Evolutionary conservation across 2,329 filamentous ascomycete genomes (phyloP).

Genomic region (Ascochyta pisi): DNA sequence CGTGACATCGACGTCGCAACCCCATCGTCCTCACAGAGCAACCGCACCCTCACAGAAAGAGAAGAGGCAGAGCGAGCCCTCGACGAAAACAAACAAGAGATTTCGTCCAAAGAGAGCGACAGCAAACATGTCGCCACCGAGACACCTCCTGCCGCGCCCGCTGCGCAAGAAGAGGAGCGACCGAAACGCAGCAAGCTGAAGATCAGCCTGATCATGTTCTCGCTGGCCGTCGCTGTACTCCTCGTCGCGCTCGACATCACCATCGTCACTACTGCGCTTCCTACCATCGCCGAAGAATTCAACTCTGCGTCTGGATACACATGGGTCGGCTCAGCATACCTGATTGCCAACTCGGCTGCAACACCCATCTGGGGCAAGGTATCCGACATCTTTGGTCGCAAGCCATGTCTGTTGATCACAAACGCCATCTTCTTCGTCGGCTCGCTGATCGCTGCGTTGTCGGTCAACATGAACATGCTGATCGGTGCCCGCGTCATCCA

Average conservation of each 20-base stretch:
- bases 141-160: slow-evolving; percentile 14
- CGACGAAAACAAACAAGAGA: slow-evolving; percentile 6
- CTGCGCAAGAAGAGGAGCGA: slow-evolving; percentile 33
- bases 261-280: slow-evolving; percentile 67
- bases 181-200: slow-evolving; percentile 49
- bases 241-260: slow-evolving; percentile 68
- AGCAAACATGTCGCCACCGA: slow-evolving; percentile 11
- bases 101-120: slow-evolving; percentile 3
- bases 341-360: slow-evolving; percentile 57
- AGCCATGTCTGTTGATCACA: slow-evolving; percentile 65
- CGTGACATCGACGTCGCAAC: slow-evolving; percentile 17
- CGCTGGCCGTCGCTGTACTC: slow-evolving; percentile 62
- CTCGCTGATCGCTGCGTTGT: slow-evolving; percentile 65
- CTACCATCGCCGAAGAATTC: slow-evolving; percentile 64
- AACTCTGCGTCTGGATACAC: slow-evolving; percentile 58
- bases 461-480: slow-evolving; percentile 67
- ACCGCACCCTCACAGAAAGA: slow-evolving; percentile 20
- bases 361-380: slow-evolving; percentile 69
- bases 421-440: slow-evolving; percentile 69
- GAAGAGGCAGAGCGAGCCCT: slow-evolving; percentile 1
- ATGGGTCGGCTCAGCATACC: slow-evolving; percentile 62
- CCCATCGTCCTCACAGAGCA: slow-evolving; percentile 24
- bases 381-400: slow-evolving; percentile 72
- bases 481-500: slow-evolving; percentile 68
- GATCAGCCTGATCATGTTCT: slow-evolving; percentile 58